A percentile compares a stretch with the other conserved stretches of the same genome.
phyloP scores from a whole-genome alignment of 2,329 filamentous ascomycete species.

The Phialophora tarda region DNA sequence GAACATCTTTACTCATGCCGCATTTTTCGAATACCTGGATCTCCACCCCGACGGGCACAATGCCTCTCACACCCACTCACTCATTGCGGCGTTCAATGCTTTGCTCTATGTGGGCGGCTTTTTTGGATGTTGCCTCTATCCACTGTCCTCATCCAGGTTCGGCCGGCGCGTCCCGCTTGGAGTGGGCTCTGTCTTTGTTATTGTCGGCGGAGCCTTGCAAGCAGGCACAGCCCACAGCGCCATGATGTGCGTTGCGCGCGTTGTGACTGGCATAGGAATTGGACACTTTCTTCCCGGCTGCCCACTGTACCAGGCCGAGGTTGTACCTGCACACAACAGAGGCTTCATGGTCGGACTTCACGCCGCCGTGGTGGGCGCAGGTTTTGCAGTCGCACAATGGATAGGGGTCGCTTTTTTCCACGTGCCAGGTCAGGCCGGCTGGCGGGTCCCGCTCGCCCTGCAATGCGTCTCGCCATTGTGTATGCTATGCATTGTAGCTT shows the following conservation, averaged over 20 bases:
- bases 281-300: constrained; percentile 52
- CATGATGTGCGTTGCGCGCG: constrained; percentile 34
- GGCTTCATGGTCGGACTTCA: constrained; percentile 42
- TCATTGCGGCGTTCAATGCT: constrained; percentile 14
- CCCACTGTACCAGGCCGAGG: constrained; percentile 52
- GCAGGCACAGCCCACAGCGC: constrained; percentile 39
- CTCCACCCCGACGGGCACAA: background rate
- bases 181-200: constrained; percentile 45
- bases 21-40: background rate
- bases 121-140: constrained; percentile 11
- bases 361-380: constrained; percentile 14
- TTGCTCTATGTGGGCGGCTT: constrained; percentile 17
- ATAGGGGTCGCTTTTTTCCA: constrained; percentile 26
- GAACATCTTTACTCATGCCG: too few species aligned
- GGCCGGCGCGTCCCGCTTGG: constrained; percentile 37
- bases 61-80: background rate
- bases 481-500: constrained; percentile 10
- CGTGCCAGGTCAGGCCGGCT: constrained; percentile 17
- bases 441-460: constrained; percentile 23
- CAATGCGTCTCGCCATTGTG: constrained; percentile 10
- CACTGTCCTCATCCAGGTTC: constrained; percentile 1
- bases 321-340: constrained; percentile 49
- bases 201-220: constrained; percentile 46
- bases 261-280: constrained; percentile 48
- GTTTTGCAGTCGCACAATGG: constrained; percentile 21